Evolutionary conservation across 192 early-diverging fungal species (phyloP).

Genomic region (Chytriomyces confervae): DNA sequence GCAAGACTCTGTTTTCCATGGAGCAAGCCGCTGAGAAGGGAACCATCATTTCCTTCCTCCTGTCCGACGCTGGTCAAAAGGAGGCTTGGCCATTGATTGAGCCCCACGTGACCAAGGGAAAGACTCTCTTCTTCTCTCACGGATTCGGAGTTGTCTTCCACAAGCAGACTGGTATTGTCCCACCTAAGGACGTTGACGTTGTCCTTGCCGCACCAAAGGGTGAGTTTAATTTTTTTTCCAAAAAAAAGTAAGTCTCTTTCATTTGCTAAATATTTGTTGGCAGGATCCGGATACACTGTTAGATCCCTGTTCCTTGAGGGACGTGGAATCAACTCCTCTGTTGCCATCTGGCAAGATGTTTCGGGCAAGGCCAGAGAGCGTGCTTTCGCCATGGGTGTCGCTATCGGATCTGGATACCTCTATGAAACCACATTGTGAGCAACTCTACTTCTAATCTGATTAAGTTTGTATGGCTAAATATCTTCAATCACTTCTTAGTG

Average conservation of each 20-base stretch:
- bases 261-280: neutral
- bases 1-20: constrained; percentile 93
- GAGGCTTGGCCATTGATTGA: constrained; percentile 86
- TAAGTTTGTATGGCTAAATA: neutral
- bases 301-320: constrained; percentile 95
- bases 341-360: constrained; percentile 93
- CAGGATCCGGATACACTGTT: constrained; percentile 89
- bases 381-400: constrained; percentile 87
- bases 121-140: constrained; percentile 98
- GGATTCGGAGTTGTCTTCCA: constrained; percentile 95
- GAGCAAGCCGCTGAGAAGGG: constrained; percentile 90
- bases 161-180: constrained; percentile 87
- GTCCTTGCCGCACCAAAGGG: constrained; percentile 96
- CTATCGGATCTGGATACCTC: constrained; percentile 94
- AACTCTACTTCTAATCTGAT: constrained; percentile 10
- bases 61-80: constrained; percentile 96
- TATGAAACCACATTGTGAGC: constrained; percentile 92
- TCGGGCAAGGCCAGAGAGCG: constrained; percentile 94
- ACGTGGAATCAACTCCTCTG: constrained; percentile 96
- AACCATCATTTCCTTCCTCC: constrained; percentile 90
- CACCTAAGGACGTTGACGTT: constrained; percentile 93
- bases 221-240: constrained; percentile 8
- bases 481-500: constrained; percentile 33
- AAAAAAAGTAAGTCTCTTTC: neutral
- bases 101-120: constrained; percentile 90